A percentile compares a stretch with the other conserved stretches of the same genome.
Evolutionary conservation across 2,329 filamentous ascomycete species (phyloP).

Genomic region (Coleophoma eucalyptorum): DNA sequence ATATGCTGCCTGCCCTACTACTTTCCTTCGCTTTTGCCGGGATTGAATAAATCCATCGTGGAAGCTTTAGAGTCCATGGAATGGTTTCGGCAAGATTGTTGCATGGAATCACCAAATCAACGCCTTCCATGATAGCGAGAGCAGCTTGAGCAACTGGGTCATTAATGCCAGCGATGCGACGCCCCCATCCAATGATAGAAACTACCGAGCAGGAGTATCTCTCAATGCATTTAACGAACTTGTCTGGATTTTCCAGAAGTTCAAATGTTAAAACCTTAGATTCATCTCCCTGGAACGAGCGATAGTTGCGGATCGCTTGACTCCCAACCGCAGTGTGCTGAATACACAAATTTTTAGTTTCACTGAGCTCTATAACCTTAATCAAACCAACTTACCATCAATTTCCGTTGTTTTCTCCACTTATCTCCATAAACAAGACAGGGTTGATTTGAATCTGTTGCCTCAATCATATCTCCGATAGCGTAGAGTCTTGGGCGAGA

Average conservation of each 20-base stretch:
- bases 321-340: slow-evolving; percentile 16
- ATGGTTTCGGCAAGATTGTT: slow-evolving; percentile 16
- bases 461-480: too few relatives aligned
- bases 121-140: slow-evolving; percentile 16
- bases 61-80: too few relatives aligned
- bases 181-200: slow-evolving; percentile 19
- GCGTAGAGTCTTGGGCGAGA: slow-evolving; percentile 16
- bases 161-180: slow-evolving; percentile 11
- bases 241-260: slow-evolving; percentile 12
- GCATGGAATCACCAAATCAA: slow-evolving; percentile 17
- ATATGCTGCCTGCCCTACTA: too few relatives aligned
- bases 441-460: too few relatives aligned
- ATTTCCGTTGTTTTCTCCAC: slow-evolving; percentile 17
- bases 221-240: slow-evolving; percentile 17
- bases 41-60: slow-evolving; percentile 15
- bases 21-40: slow-evolving; percentile 17
- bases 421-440: slow-evolving; percentile 15
- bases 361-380: too few relatives aligned
- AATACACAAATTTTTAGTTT: too few relatives aligned
- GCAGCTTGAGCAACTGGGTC: slow-evolving; percentile 18
- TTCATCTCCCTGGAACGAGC: slow-evolving; percentile 16
- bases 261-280: slow-evolving; percentile 15
- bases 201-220: slow-evolving; percentile 17
- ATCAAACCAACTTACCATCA: too few relatives aligned
- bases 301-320: slow-evolving; percentile 17